Percentiles rank a stretch among this genome's conserved stretches.
phyloP scores from a whole-genome alignment of 805 yeast species.

The Candida tammaniensis region DNA sequence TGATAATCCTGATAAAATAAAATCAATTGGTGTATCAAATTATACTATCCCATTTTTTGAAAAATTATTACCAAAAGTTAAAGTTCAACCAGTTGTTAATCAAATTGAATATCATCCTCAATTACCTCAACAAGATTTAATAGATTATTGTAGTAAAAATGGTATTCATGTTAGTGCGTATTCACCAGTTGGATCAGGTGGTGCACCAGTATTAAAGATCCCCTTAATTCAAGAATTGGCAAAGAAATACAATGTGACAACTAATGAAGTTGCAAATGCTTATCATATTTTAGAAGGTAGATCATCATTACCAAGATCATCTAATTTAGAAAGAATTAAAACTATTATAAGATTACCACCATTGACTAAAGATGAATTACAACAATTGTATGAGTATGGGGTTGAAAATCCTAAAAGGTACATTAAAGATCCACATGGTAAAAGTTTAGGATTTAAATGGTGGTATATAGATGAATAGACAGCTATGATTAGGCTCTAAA shows the following conservation, averaged over 20 bases:
- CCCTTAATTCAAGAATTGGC: slow-evolving; percentile 53
- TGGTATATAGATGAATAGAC: no score
- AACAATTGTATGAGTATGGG: slow-evolving; percentile 25
- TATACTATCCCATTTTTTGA: slow-evolving; percentile 23
- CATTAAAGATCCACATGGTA: slow-evolving; percentile 29
- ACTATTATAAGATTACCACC: slow-evolving; percentile 29
- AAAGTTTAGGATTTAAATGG: slow-evolving; percentile 29
- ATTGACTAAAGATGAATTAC: slow-evolving; percentile 34
- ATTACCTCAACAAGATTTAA: slow-evolving; percentile 38
- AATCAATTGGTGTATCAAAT: slow-evolving; percentile 32
- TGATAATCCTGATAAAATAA: slow-evolving; percentile 10
- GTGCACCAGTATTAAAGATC: slow-evolving; percentile 58
- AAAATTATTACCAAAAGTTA: slow-evolving; percentile 19
- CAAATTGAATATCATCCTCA: slow-evolving; percentile 34
- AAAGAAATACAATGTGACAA: slow-evolving; percentile 47
- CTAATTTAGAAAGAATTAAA: slow-evolving; percentile 59
- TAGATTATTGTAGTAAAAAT: slow-evolving; percentile 49
- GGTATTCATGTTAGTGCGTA: slow-evolving; percentile 68
- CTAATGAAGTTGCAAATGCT: slow-evolving; percentile 57
- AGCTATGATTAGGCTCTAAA: no score
- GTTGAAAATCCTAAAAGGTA: slow-evolving; percentile 26
- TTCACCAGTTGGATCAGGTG: slow-evolving; percentile 52
- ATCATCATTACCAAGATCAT: slow-evolving; percentile 64
- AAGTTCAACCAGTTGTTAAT: slow-evolving; percentile 28
- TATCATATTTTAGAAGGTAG: slow-evolving; percentile 62